A percentile compares a stretch with the other conserved stretches of the same genome.
phyloP scores from a whole-genome alignment of 257 asterid species.

The Solanum rostratum region DNA sequence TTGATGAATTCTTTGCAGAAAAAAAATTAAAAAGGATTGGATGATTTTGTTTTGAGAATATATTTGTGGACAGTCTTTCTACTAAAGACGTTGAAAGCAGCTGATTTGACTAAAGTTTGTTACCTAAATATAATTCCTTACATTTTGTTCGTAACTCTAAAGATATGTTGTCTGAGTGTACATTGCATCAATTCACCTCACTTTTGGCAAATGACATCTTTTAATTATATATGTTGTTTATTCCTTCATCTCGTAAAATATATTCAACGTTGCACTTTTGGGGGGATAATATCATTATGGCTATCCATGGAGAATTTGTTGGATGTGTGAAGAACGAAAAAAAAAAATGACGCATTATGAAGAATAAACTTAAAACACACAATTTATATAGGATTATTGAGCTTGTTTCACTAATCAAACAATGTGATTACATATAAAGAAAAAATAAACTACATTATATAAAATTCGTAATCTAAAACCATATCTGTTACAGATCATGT shows the following conservation, averaged over 20 bases:
- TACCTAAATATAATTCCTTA: neutral
- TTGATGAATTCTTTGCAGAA: neutral
- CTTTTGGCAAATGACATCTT: neutral
- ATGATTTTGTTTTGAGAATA: neutral
- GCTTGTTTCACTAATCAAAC: no score
- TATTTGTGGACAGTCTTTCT: neutral
- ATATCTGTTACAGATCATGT: no score
- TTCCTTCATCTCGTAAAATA: neutral
- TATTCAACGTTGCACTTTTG: neutral
- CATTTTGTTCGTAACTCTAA: neutral
- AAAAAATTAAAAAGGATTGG: neutral
- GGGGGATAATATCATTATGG: neutral
- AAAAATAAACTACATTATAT: no score
- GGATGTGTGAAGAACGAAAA: neutral
- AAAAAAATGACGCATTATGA: no score
- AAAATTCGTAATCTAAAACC: no score
- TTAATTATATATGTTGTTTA: neutral
- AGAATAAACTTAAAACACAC: no score
- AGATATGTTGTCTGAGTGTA: neutral
- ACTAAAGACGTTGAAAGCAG: neutral
- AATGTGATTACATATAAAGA: no score
- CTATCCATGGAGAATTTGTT: neutral
- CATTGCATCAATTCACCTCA: neutral
- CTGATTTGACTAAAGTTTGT: neutral
- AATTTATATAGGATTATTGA: no score